A percentile compares a stretch with the other conserved stretches of the same genome.
Evolutionary conservation across 805 yeast species (phyloP).

Genomic region (Metschnikowia borealis): DNA sequence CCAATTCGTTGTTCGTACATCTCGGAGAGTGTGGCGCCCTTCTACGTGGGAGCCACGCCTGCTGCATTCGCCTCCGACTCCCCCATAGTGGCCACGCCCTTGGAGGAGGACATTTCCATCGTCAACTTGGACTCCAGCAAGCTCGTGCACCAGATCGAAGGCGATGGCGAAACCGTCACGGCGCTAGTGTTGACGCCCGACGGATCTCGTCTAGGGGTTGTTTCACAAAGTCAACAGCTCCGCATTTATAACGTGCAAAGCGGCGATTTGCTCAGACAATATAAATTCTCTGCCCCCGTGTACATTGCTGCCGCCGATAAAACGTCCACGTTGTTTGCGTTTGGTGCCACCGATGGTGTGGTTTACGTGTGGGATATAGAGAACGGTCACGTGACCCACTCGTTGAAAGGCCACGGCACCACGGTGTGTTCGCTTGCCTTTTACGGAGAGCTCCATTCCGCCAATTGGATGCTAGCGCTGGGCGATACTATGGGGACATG

Average conservation of each 20-base stretch:
- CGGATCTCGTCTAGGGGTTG: constrained; percentile 61
- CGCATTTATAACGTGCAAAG: constrained; percentile 54
- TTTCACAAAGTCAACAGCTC: constrained; percentile 81
- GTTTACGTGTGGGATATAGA: constrained; percentile 90
- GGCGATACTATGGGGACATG: constrained; percentile 59
- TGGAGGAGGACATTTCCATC: constrained; percentile 70
- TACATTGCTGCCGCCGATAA: constrained; percentile 72
- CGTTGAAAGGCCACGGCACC: constrained; percentile 89
- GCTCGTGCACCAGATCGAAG: constrained; percentile 60
- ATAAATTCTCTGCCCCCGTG: constrained; percentile 73
- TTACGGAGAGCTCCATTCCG: constrained; percentile 64
- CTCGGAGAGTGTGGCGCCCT: constrained; percentile 58
- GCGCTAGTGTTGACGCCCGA: constrained; percentile 74
- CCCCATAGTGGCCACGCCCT: constrained; percentile 68
- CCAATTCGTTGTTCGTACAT: constrained; percentile 16
- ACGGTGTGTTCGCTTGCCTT: constrained; percentile 73
- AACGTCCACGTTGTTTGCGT: constrained; percentile 81
- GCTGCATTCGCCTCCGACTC: constrained; percentile 67
- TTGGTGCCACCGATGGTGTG: constrained; percentile 94
- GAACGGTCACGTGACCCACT: constrained; percentile 84
- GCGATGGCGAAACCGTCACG: constrained; percentile 81
- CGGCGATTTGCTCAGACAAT: constrained; percentile 41
- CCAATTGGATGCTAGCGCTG: constrained; percentile 73
- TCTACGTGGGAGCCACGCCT: constrained; percentile 80
- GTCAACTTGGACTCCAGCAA: constrained; percentile 59